phyloP scores from a whole-genome alignment of 1,284 basidiomycete species.

The Heterobasidion annosum region DNA sequence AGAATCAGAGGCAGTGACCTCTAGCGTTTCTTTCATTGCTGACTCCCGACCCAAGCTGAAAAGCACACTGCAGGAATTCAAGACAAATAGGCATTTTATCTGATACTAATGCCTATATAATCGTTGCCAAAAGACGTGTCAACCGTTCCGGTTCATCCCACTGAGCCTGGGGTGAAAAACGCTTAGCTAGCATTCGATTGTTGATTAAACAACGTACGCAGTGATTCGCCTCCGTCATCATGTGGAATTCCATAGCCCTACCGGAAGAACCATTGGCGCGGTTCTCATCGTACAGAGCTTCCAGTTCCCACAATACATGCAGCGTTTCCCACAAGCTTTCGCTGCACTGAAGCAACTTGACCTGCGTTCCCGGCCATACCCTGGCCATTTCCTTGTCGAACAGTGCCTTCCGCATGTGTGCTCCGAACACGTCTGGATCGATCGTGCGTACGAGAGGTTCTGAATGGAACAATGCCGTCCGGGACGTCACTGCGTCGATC shows the following conservation, averaged over 20 bases:
- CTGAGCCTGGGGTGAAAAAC: neutral
- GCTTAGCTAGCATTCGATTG: neutral
- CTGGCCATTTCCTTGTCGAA: neutral
- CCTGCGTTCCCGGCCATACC: neutral
- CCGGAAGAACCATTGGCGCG: neutral
- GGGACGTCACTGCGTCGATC: neutral
- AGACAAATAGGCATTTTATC: too few species aligned
- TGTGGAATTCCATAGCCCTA: neutral
- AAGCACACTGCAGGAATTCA: too few species aligned
- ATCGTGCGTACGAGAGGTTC: neutral
- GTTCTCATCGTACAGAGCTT: neutral
- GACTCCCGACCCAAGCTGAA: too few species aligned
- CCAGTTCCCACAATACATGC: neutral
- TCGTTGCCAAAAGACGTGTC: neutral
- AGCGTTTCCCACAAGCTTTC: neutral
- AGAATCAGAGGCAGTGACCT: too few species aligned
- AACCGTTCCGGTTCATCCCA: neutral
- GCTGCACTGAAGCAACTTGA: constrained; percentile 2
- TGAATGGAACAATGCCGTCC: neutral
- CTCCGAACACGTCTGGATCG: neutral
- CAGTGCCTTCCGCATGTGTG: neutral
- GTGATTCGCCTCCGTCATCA: neutral
- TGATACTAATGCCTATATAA: too few species aligned
- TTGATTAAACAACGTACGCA: neutral
- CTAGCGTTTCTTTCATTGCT: too few species aligned